Conservation (phyloP, 1,284 basidiomycete species). For the Trametes sp. region DNA sequence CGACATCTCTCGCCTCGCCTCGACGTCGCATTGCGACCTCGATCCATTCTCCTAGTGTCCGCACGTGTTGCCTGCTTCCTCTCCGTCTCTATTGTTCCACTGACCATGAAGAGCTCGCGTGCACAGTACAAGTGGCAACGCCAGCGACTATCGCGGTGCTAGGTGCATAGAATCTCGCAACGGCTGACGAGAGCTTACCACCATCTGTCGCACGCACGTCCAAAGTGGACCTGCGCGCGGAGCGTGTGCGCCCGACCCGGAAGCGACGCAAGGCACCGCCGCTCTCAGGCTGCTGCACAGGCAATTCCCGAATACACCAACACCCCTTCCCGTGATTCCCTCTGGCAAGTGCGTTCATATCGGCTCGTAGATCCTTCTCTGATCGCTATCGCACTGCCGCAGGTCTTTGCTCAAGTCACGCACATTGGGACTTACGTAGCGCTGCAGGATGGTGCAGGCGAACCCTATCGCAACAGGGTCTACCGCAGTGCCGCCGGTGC, state of each 20-base stretch:
- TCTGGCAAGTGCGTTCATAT: not conserved
- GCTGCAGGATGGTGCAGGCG: not conserved
- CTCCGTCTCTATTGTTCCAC: too few relatives aligned
- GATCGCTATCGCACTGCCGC: not conserved
- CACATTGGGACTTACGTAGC: not conserved
- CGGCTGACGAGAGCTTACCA: not conserved
- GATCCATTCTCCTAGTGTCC: too few relatives aligned
- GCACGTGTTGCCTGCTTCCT: too few relatives aligned
- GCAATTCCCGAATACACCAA: not conserved
- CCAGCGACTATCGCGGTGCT: not conserved
- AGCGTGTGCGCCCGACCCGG: not conserved
- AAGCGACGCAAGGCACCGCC: not conserved
- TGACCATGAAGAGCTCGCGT: not conserved
- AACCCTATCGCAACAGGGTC: not conserved
- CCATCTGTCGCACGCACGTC: not conserved
- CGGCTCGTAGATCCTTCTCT: not conserved
- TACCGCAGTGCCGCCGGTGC: not conserved
- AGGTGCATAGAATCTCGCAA: not conserved
- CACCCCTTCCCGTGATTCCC: not conserved
- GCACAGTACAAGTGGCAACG: not conserved
- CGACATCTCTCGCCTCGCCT: too few relatives aligned
- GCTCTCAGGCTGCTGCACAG: not conserved
- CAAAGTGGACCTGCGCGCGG: not conserved
- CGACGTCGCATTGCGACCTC: too few relatives aligned
- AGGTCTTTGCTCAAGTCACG: not conserved